Evolutionary conservation across 257 asterid genomes (phyloP), one percentile per base, ranked within the genome.

Genomic region (Buddleja alternifolia): DNA sequence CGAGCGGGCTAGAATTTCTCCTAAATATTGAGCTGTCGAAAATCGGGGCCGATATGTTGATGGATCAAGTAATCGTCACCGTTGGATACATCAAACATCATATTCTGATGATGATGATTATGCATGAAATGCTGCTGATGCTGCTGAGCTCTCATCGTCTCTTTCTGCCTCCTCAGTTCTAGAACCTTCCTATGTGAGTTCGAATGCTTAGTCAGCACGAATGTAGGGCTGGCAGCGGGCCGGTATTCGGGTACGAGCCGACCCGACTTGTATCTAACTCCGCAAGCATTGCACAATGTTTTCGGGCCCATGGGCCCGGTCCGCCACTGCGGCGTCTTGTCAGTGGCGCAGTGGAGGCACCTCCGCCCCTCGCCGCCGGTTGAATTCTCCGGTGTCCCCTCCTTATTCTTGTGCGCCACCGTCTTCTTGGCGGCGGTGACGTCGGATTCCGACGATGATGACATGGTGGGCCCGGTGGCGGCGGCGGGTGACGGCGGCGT

Each of bases 221-320:
- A 92, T 1, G 98, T 92, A 71, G 98, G 98, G 88, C 98, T 92
- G 0, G 98, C 75, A 0, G 98, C 98, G 11, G 98, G 98, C 60
- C 98, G 78, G 72, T 92, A 92, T 10, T 92, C 98, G 0, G 98
- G 96, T 57, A 92, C 97, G 0, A 92, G 92, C n/a, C 98, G 74
- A 3, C 98, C 98, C 23, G 98, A 89, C 77, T 92, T 92, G 77
- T 85, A 89, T 80, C 98, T 60, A 1, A 92, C 98, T 3, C 98
- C 98, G 56, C 98, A 92, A 0, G 98, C 98, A 19, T 92, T 92
- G 72, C 98, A 92, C 10, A 89, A 89, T 1, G 98, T 92, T 77
- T 92, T 92, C 16, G 98, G 98, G 32, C 98, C 98, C 95, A 84
- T 64, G 23, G 98, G 97, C 59, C 98, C 98, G 2, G 97, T 92